Evolutionary conservation across 768 basidiomycete species (phyloP), one percentile per base, ranked within the genome.

Genomic region (Leccinum variicolor): DNA sequence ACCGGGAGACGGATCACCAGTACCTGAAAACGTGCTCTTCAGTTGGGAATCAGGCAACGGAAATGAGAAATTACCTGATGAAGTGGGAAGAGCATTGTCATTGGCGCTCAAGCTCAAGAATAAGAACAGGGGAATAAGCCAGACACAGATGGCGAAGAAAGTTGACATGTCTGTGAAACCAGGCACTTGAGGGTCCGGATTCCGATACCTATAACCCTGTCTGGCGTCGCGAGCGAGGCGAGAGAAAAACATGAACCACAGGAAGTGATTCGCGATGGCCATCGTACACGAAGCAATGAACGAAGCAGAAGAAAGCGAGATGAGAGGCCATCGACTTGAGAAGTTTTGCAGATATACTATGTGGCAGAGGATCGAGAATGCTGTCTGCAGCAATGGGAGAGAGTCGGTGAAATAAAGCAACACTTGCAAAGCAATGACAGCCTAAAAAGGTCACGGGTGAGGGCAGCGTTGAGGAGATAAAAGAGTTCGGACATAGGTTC

Each of bases 231-330:
- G 84, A 9, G 87, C 83, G 39, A 87, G 64, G 28, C 76, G 81
- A 45, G 94, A 84, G 72, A 98, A 98, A 75, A 98, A 82, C 76
- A 91, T 93, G 79, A 99, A 99, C 92, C 95, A 98, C 41, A 92
- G 71, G 69, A 98, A 98, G 73, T 98, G 97, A 75, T 98, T 93
- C 1, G 77, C 72, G 56, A 99, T 81, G 62, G 97, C 96, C 54
- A 95, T 76, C 19, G 81, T 61, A 72, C 94, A 97, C 0, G 95
- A 98, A 0, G 84, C 80, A 48, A 98, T 73, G 79, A 99, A 98
- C 6, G 85, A 84, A 19, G 77, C 69, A 0, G 95, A 98, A 15
- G 91, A 82, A 50, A 99, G 82, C 2, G 92, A 94, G 64, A 99
- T 98, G 69, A 92, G 75, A 1, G 97, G 97, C 96, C 97, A 99